Evolutionary conservation across 805 yeast species (phyloP).

Genomic region (Ogataea corticis): DNA sequence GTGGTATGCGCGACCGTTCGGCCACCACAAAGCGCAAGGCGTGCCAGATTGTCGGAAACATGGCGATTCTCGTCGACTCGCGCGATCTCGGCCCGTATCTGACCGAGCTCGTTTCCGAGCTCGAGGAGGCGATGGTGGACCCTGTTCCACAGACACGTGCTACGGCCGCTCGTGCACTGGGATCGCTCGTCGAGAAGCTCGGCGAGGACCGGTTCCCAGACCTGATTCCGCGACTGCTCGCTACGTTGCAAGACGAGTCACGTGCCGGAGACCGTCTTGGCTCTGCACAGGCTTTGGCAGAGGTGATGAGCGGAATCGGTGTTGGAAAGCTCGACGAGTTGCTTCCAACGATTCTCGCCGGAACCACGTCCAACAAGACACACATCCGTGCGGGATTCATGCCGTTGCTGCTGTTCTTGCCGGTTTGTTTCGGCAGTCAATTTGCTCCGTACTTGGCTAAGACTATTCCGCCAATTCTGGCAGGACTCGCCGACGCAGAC

Average conservation of each 20-base stretch:
- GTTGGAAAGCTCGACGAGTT: slow-evolving; percentile 82
- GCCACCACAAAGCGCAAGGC: slow-evolving; percentile 91
- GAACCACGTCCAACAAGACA: slow-evolving; percentile 65
- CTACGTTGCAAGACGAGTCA: slow-evolving; percentile 71
- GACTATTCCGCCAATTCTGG: slow-evolving; percentile 87
- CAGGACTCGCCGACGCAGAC: slow-evolving; percentile 86
- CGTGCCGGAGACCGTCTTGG: slow-evolving; percentile 93
- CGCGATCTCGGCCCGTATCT: slow-evolving; percentile 85
- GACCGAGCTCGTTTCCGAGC: slow-evolving; percentile 71
- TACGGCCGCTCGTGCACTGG: slow-evolving; percentile 95
- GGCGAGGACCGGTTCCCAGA: slow-evolving; percentile 97
- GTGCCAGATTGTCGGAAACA: slow-evolving; percentile 97
- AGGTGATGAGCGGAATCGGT: slow-evolving; percentile 92
- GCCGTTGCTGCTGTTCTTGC: slow-evolving; percentile 85
- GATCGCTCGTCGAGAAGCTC: slow-evolving; percentile 91
- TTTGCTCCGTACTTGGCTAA: slow-evolving; percentile 84
- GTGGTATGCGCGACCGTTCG: slow-evolving; percentile 95
- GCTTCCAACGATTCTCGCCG: slow-evolving; percentile 73
- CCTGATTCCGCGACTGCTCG: slow-evolving; percentile 76
- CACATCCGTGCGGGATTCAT: slow-evolving; percentile 88
- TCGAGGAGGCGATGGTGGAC: slow-evolving; percentile 95
- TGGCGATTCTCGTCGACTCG: slow-evolving; percentile 93
- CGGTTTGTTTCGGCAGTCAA: slow-evolving; percentile 90
- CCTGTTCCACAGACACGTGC: slow-evolving; percentile 98
- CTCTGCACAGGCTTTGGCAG: slow-evolving; percentile 95